phyloP scores from a whole-genome alignment of 257 asterid genomes.

The Nicotiana undulata region DNA sequence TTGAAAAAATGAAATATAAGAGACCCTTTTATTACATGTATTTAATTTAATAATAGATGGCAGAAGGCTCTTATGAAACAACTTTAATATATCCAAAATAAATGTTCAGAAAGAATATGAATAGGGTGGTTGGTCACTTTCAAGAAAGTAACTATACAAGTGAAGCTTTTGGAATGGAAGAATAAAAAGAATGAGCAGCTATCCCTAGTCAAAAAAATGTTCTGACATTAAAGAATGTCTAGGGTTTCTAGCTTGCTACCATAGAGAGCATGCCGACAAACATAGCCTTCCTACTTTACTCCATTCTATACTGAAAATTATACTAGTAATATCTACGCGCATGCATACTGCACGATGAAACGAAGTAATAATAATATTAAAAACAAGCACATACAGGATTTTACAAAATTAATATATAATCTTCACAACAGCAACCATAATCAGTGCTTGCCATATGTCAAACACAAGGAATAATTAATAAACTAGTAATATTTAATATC shows the following conservation, averaged over 20 bases:
- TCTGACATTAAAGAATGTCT: conserved; percentile 17
- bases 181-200: conserved; percentile 10
- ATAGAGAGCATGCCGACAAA: conserved; percentile 8
- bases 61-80: too few relatives aligned
- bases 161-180: conserved; percentile 21
- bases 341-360: conserved; percentile 19
- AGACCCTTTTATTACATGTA: too few relatives aligned
- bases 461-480: neutral
- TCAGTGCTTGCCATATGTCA: neutral
- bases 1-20: too few relatives aligned
- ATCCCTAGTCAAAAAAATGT: conserved; percentile 9
- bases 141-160: conserved; percentile 1
- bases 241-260: neutral
- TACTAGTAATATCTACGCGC: conserved; percentile 25
- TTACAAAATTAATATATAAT: too few relatives aligned
- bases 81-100: neutral
- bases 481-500: neutral
- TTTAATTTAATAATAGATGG: too few relatives aligned
- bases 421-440: neutral
- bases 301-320: neutral
- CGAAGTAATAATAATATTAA: neutral
- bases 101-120: neutral
- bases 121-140: neutral
- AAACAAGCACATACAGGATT: neutral
- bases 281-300: conserved; percentile 9